phyloP scores from a whole-genome alignment of 192 early-diverging fungal species.

The Coemansia sp. region DNA sequence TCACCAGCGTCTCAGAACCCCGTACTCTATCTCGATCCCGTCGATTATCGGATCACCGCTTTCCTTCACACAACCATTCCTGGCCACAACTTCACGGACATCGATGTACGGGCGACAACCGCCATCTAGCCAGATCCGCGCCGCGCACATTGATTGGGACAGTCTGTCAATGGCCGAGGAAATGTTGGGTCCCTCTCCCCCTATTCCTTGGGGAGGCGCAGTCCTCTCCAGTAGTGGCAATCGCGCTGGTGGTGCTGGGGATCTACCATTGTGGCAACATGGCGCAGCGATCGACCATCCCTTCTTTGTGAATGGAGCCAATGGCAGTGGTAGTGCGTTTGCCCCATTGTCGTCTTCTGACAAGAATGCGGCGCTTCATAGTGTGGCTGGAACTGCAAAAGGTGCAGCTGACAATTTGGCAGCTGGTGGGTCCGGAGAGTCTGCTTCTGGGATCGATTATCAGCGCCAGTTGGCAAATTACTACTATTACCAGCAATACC shows the following conservation, averaged over 20 bases:
- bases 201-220: background rate
- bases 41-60: constrained; percentile 51
- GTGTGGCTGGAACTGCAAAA: background rate
- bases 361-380: background rate
- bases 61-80: constrained; percentile 51
- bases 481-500: background rate
- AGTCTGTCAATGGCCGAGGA: constrained; percentile 50
- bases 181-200: constrained; percentile 7
- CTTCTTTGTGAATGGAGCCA: background rate
- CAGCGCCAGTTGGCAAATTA: background rate
- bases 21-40: constrained; percentile 50
- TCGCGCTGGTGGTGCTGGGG: constrained; percentile 10
- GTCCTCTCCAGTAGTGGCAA: constrained; percentile 3
- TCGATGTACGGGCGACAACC: constrained; percentile 50
- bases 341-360: background rate
- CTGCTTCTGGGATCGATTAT: background rate
- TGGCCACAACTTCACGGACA: constrained; percentile 39
- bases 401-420: background rate
- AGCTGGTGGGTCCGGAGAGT: background rate
- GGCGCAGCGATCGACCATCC: constrained; percentile 28
- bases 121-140: constrained; percentile 53
- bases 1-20: constrained; percentile 33
- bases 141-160: constrained; percentile 54
- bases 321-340: constrained; percentile 1
- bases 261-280: constrained; percentile 34